A percentile compares a stretch with the other conserved stretches of the same genome.
Conservation (phyloP, 768 basidiomycete genomes). For the Podaxis pistillaris region DNA sequence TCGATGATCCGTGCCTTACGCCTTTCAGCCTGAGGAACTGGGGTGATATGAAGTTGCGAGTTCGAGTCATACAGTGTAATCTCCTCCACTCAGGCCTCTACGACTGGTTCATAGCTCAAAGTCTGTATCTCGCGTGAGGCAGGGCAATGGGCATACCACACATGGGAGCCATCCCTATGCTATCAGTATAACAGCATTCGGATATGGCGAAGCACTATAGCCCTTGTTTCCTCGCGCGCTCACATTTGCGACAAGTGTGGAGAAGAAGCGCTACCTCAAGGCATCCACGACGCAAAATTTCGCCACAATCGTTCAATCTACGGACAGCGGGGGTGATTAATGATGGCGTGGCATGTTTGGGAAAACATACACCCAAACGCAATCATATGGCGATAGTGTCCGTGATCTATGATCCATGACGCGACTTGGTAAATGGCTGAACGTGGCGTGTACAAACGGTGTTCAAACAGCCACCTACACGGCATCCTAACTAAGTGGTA, state of each 20-base stretch:
- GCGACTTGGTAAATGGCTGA: background rate
- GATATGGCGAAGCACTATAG: background rate
- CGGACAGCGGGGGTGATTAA: background rate
- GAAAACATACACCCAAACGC: background rate
- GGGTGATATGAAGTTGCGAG: background rate
- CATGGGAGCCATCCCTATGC: background rate
- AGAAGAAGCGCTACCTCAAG: background rate
- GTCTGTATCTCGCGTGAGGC: background rate
- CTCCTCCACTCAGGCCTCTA: background rate
- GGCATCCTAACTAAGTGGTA: background rate
- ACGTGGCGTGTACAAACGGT: background rate
- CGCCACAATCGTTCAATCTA: background rate
- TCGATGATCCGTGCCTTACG: background rate
- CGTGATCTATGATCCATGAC: background rate
- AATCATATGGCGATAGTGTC: background rate
- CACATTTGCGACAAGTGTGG: background rate
- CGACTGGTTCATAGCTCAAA: background rate
- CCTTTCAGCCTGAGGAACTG: background rate
- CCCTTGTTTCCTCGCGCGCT: background rate
- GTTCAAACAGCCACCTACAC: background rate
- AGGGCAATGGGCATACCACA: background rate
- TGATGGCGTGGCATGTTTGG: background rate
- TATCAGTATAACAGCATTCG: background rate
- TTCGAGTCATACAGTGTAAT: background rate
- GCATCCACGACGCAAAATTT: background rate